Percentiles rank a stretch among this genome's conserved stretches.
Conservation (phyloP, 495 filamentous ascomycete genomes). For the Penicillium antarcticum region DNA sequence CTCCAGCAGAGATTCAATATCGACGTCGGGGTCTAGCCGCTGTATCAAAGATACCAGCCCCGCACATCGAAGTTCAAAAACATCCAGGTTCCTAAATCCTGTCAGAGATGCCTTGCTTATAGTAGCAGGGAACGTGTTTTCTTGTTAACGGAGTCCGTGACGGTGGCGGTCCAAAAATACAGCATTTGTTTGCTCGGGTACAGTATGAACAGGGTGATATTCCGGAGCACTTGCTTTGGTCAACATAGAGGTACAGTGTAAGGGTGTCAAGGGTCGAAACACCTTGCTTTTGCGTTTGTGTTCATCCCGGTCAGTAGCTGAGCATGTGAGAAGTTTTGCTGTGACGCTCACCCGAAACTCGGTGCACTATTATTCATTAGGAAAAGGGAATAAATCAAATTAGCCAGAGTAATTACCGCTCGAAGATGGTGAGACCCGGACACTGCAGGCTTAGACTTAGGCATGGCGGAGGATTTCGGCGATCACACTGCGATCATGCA, state of each 20-base stretch:
- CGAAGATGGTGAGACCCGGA: not conserved
- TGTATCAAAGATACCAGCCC: not conserved
- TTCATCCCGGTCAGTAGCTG: not conserved
- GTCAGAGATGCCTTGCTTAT: not conserved
- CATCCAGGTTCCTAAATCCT: constrained; percentile 18
- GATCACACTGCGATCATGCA: not conserved
- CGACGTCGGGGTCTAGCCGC: not conserved
- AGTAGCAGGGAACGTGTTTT: constrained; percentile 1
- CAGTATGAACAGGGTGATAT: constrained; percentile 19
- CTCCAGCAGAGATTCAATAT: not conserved
- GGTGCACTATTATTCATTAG: constrained; percentile 8
- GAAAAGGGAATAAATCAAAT: not conserved
- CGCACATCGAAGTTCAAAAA: constrained; percentile 12
- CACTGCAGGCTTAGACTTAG: not conserved
- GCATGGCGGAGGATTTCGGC: not conserved
- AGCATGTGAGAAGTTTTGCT: not conserved
- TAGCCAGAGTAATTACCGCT: not conserved
- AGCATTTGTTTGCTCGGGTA: constrained; percentile 14
- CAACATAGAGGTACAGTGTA: too few species aligned
- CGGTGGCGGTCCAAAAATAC: constrained; percentile 13
- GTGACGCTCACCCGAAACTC: constrained; percentile 19
- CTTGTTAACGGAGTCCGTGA: constrained; percentile 22
- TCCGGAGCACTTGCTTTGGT: constrained; percentile 9
- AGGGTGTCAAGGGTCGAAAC: not conserved
- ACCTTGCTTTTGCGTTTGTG: constrained; percentile 19